Evolutionary conservation across 306 rosid genomes (phyloP), one percentile per base, ranked within the genome.

Genomic region (Prunus kanzakura): DNA sequence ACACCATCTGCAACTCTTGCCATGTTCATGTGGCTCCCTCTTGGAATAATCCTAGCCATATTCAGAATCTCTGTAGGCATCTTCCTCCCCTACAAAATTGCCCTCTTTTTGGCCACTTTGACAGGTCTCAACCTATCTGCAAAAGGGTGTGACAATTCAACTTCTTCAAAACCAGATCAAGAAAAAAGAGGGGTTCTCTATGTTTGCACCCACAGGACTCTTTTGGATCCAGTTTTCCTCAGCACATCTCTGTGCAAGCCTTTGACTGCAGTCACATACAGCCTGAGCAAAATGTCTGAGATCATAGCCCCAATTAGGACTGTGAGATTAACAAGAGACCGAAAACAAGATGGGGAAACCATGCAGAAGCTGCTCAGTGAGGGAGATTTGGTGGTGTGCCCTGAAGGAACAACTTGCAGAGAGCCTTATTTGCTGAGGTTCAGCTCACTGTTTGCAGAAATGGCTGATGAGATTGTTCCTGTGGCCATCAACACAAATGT

Each of bases 381-480:
- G 86, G 99, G 97, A 3, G 97, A 95, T 52, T 79, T 95, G 81
- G 97, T 92, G 25, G 99, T 95, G 6, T 95, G 99, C 55, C 99
- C 99, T 25, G 99, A 95, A 80, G 99, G 99, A 71, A 95, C 99
- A 73, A 95, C 99, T 6, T 95, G 99, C 50, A 87, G 99, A 30
- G 97, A 95, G 79, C 99, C 99, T 12, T 95, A 92, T 67, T 47
- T 95, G 69, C 41, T 95, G 50, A 89, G 99, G 67, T 95, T 95
- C 60, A 95, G 97, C 73, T 93, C 97, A 8, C 25, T 95, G 13
- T 95, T 95, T 84, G 99, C 99, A 0, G 99, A 95, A 63, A 30
- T 95, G 75, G 89, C 89, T 7, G 93, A 95, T 54, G 91, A 92
- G 52, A 92, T 95, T 54, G 96, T 92, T 0, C 99, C 97, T 2